These are phyloP conservation scores for Moesziomyces sp. DNA, from an alignment of 1,284 basidiomycete genomes.

Conservation along the genomic window DNA sequence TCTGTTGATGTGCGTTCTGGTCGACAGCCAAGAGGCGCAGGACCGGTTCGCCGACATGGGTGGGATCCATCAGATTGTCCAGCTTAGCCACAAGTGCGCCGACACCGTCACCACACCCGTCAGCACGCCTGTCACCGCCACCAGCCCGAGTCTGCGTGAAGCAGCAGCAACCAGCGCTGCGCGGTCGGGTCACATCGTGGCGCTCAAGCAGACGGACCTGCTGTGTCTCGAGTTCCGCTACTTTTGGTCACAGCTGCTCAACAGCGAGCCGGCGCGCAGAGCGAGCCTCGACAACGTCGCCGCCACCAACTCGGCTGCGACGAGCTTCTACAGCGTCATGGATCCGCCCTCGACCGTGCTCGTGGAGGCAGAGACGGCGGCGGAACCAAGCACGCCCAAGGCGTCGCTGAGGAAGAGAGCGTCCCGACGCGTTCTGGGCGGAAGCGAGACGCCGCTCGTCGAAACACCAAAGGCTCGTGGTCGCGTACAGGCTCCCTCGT, in stretches of 20 bases:
- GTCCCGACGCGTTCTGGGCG: slow-evolving; percentile 4
- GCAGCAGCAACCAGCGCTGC: not conserved
- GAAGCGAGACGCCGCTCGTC: slow-evolving; percentile 2
- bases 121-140: slow-evolving; percentile 4
- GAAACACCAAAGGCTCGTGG: slow-evolving; percentile 26
- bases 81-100: slow-evolving; percentile 46
- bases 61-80: slow-evolving; percentile 41
- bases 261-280: slow-evolving; percentile 8
- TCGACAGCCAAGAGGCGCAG: slow-evolving; percentile 26
- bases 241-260: slow-evolving; percentile 40
- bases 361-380: not conserved
- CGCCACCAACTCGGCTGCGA: slow-evolving; percentile 1
- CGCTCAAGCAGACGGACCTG: slow-evolving; percentile 47
- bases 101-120: slow-evolving; percentile 34
- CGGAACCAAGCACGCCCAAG: slow-evolving; percentile 20
- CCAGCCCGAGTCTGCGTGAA: slow-evolving; percentile 8
- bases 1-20: slow-evolving; percentile 48
- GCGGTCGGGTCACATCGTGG: slow-evolving; percentile 10
- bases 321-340: slow-evolving; percentile 11
- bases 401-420: slow-evolving; percentile 17
- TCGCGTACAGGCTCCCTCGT: slow-evolving; percentile 8
- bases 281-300: not conserved
- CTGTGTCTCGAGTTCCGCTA: slow-evolving; percentile 47
- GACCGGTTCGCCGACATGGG: slow-evolving; percentile 44
- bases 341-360: not conserved